These are phyloP conservation scores for Boletellus emodensis DNA, from an alignment of 768 basidiomycete species.

Conservation along the genomic window DNA sequence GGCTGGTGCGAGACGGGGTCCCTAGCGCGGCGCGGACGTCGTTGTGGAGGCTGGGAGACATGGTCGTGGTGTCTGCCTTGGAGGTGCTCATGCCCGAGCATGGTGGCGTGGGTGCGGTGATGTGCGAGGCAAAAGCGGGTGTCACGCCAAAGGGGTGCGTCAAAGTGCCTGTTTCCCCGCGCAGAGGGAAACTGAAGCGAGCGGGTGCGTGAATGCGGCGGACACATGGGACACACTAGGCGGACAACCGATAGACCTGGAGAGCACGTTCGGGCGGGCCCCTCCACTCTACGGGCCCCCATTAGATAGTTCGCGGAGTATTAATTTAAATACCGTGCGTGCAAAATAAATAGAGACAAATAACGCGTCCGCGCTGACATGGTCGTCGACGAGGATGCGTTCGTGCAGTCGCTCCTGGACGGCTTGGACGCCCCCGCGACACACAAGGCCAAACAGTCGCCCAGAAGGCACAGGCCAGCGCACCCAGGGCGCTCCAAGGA, in stretches of 20 bases:
- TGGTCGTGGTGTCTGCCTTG: slow-evolving; percentile 31
- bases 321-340: not conserved
- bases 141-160: not conserved
- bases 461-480: slow-evolving; percentile 16
- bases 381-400: slow-evolving; percentile 50
- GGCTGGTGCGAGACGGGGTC: slow-evolving; percentile 48
- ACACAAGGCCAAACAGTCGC: slow-evolving; percentile 19
- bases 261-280: too few relatives aligned
- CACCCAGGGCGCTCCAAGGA: slow-evolving; percentile 3
- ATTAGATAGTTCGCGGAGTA: slow-evolving; percentile 12
- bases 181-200: slow-evolving; percentile 5
- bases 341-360: slow-evolving; percentile 15
- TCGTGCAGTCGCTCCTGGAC: slow-evolving; percentile 52
- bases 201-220: not conserved
- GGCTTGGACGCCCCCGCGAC: slow-evolving; percentile 43
- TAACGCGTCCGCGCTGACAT: slow-evolving; percentile 31
- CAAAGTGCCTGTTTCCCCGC: slow-evolving; percentile 1
- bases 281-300: too few relatives aligned
- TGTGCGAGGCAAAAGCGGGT: not conserved
- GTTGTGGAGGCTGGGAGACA: slow-evolving; percentile 37
- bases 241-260: not conserved
- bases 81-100: slow-evolving; percentile 38
- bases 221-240: slow-evolving; percentile 24
- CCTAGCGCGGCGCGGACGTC: slow-evolving; percentile 53
- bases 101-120: slow-evolving; percentile 11